Percentiles rank a stretch among this genome's conserved stretches.
Evolutionary conservation across 352 stramenopile genomes (phyloP).

Genomic region (Thraustochytrium sp.): DNA sequence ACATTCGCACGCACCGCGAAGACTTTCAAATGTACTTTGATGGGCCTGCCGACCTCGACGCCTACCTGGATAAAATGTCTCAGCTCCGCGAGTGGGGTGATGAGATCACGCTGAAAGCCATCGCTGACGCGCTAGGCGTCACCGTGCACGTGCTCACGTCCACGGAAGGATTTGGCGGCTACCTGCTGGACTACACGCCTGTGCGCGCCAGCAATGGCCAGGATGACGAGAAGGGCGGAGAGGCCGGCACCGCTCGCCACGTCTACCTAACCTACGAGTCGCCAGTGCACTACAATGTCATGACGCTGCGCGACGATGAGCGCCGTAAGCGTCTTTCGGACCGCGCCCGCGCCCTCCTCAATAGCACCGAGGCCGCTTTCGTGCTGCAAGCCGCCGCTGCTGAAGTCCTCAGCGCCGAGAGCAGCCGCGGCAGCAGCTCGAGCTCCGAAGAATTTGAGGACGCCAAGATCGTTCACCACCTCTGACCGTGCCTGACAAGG

Average conservation of each 20-base stretch:
- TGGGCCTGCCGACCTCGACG: constrained; percentile 65
- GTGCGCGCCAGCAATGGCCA: too few relatives aligned
- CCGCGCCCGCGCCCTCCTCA: background rate
- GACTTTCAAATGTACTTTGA: constrained; percentile 84
- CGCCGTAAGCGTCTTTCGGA: background rate
- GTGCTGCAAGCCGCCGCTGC: background rate
- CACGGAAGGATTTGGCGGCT: constrained; percentile 6
- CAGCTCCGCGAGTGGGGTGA: constrained; percentile 83
- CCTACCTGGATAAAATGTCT: constrained; percentile 81
- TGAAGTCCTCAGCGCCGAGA: too few relatives aligned
- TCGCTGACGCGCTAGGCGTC: constrained; percentile 85
- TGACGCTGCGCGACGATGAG: constrained; percentile 23
- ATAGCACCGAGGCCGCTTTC: background rate
- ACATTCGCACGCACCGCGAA: constrained; percentile 84
- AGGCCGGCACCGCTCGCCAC: background rate
- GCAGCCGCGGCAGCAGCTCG: too few relatives aligned
- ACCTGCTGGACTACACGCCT: constrained; percentile 28
- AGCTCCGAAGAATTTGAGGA: too few relatives aligned
- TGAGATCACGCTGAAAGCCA: constrained; percentile 88
- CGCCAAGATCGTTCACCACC: too few relatives aligned
- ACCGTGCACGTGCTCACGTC: constrained; percentile 69
- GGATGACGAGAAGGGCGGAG: background rate
- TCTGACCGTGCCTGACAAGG: too few relatives aligned
- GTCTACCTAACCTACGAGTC: constrained; percentile 20
- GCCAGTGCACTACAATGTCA: constrained; percentile 36